phyloP scores from a whole-genome alignment of 2,329 filamentous ascomycete species.

The Alternaria rosae region DNA sequence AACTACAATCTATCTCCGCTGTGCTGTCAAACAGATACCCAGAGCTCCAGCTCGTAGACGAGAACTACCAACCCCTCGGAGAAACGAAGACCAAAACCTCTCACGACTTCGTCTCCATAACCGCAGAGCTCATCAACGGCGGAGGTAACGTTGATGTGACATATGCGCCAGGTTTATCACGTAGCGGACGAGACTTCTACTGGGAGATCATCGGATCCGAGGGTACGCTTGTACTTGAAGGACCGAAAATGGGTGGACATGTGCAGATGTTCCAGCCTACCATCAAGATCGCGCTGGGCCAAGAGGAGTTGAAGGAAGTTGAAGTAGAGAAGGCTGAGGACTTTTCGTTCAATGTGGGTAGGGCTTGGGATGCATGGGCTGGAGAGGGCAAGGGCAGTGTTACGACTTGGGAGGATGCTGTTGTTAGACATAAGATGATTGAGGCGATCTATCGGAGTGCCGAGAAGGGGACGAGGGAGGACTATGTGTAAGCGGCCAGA shows the following conservation, averaged over 20 bases:
- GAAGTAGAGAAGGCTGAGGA: slow-evolving; percentile 59
- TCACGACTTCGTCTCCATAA: slow-evolving; percentile 39
- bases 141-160: slow-evolving; percentile 35
- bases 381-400: slow-evolving; percentile 37
- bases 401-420: slow-evolving; percentile 44
- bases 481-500: slow-evolving; percentile 31
- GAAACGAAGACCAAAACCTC: slow-evolving; percentile 34
- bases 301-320: slow-evolving; percentile 49
- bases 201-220: slow-evolving; percentile 52
- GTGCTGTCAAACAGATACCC: slow-evolving; percentile 33
- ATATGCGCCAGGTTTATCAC: slow-evolving; percentile 29
- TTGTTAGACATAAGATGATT: slow-evolving; percentile 47
- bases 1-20: slow-evolving; percentile 36
- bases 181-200: slow-evolving; percentile 35
- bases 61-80: slow-evolving; percentile 21
- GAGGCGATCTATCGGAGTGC: slow-evolving; percentile 47
- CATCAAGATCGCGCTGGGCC: slow-evolving; percentile 40
- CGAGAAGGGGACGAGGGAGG: slow-evolving; percentile 37
- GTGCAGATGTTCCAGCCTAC: slow-evolving; percentile 55
- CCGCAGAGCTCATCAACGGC: slow-evolving; percentile 28
- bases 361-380: slow-evolving; percentile 65
- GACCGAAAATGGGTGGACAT: slow-evolving; percentile 31
- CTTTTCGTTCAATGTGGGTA: slow-evolving; percentile 61
- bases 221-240: slow-evolving; percentile 42
- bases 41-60: slow-evolving; percentile 29